Base-by-base conservation (phyloP, 129 eudicot genomes). In the Dittrichia graveolens region DNA sequence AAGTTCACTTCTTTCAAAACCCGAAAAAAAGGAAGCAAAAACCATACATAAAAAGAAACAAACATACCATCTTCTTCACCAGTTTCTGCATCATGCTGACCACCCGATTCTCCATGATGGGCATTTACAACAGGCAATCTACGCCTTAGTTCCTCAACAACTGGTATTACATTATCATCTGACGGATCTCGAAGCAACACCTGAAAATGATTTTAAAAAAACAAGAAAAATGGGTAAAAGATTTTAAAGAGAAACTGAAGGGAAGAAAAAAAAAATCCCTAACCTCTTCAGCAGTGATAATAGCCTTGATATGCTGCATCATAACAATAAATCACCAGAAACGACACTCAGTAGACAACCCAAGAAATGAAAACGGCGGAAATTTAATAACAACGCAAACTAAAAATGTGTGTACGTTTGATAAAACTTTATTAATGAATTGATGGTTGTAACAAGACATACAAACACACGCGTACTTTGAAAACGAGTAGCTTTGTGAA, bases 241-340 rank as follows among this genome's bases (percentile, higher is more conserved):
- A 48, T 6, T 65, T 53, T 60, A 39, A 15, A 57, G 16, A 19
- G 70, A 35, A 9, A 14, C 43, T 37, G 15, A 63, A 58, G 0
- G 18, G 8, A 65, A 67, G 15, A 45, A 31, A 65, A 34, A 41
- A 41, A 13, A 24, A 48, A 48, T 67, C 45, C 4, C 70, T 70
- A 70, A 83, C 87, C 87, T 83, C 95, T 44, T 87, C 97, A 40
- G 97, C 83, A 61, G 97, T 91, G 72, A 91, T 78, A 41, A 91
- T 87, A 61, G 97, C 97, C 81, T 91, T 91, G 83, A 91, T 87
- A 82, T 91, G 95, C 97, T 91, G 95, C 78, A 77, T 16, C 34
- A 40, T 34, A 65, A 16, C 55, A 48, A 61, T 14, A 46, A 60
- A 56, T 34, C 58, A 61, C 35, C 58, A 65, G 16, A 67, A 19